Evolutionary conservation across 306 rosid genomes (phyloP).

Genomic region (Quercus bicolor): DNA sequence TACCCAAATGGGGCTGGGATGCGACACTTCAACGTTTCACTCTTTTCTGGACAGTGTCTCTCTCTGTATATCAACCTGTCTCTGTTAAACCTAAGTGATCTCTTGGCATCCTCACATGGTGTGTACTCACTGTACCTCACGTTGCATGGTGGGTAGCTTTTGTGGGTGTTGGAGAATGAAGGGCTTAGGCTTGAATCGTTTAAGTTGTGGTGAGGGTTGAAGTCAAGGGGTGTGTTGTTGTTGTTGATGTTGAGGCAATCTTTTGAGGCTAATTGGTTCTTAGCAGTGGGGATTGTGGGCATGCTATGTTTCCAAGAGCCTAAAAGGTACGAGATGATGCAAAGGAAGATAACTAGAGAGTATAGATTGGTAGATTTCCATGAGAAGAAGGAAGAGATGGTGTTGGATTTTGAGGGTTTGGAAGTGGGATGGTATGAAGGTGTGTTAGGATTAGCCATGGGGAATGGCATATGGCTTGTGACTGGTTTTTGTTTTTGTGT

Average conservation of each 20-base stretch:
- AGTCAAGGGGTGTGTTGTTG: constrained; percentile 28
- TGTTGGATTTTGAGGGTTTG: constrained; percentile 36
- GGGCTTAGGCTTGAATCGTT: background rate
- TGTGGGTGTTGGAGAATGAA: background rate
- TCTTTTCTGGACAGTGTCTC: constrained; percentile 62
- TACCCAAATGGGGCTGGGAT: constrained; percentile 75
- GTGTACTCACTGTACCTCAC: constrained; percentile 63
- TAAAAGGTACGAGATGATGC: constrained; percentile 45
- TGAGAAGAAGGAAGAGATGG: constrained; percentile 11
- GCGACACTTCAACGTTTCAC: constrained; percentile 51
- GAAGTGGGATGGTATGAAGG: constrained; percentile 44
- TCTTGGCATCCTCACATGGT: constrained; percentile 62
- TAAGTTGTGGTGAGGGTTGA: constrained; percentile 42
- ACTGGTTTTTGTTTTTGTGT: too few species aligned
- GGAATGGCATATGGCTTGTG: background rate
- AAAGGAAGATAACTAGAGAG: constrained; percentile 54
- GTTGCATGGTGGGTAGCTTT: constrained; percentile 39
- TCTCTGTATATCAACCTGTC: constrained; percentile 59
- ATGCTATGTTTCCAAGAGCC: constrained; percentile 43
- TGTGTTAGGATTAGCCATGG: constrained; percentile 17
- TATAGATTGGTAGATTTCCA: constrained; percentile 44
- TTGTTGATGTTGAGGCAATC: background rate
- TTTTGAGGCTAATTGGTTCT: constrained; percentile 12
- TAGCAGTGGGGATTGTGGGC: background rate
- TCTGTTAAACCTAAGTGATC: constrained; percentile 47